phyloP scores from a whole-genome alignment of 257 asterid genomes.

The Fraxinus anomala region DNA sequence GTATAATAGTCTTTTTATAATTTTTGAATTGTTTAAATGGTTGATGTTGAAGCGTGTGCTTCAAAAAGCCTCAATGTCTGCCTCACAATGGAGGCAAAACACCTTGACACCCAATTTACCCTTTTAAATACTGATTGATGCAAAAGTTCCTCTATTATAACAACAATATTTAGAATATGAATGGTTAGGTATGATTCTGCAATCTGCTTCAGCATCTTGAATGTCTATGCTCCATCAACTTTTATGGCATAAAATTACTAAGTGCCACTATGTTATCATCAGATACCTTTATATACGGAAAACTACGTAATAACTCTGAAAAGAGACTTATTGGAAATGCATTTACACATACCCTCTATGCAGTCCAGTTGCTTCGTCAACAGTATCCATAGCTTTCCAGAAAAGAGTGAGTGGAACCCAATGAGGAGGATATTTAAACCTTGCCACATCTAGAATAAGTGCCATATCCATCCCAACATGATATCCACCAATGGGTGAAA shows the following conservation, averaged over 20 bases:
- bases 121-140: not conserved
- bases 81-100: not conserved
- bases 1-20: not conserved
- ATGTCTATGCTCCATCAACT: conserved; percentile 9
- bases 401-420: conserved; percentile 97
- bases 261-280: not conserved
- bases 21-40: not conserved
- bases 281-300: conserved; percentile 1
- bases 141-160: conserved; percentile 3
- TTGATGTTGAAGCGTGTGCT: not conserved
- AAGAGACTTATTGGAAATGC: conserved; percentile 20
- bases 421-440: conserved; percentile 99
- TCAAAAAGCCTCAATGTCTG: not conserved
- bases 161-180: conserved; percentile 1
- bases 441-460: conserved; percentile 95
- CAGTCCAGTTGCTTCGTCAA: conserved; percentile 88
- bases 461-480: conserved; percentile 96
- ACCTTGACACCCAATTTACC: not conserved
- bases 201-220: conserved; percentile 18
- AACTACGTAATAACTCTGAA: conserved; percentile 4
- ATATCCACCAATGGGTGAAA: conserved; percentile 99
- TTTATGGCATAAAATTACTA: not conserved
- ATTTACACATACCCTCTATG: conserved; percentile 67
- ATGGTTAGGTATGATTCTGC: not conserved
- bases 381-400: conserved; percentile 97